Evolutionary conservation across 139 green algal genomes (phyloP), one percentile per base, ranked within the genome.

Genomic region (Limnomonas spitsbergensis): DNA sequence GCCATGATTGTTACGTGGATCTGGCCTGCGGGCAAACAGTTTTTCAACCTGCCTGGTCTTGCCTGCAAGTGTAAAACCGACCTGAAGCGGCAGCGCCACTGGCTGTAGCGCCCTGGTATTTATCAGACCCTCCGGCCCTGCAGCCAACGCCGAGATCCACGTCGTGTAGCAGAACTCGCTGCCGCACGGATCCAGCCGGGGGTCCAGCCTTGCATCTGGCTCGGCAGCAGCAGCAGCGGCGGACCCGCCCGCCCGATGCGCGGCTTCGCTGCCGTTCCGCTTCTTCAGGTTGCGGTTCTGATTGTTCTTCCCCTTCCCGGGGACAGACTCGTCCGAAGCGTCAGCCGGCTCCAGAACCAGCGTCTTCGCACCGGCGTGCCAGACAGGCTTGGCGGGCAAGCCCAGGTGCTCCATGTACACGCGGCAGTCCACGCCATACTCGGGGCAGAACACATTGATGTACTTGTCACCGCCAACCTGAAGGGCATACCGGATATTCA

Each of bases 361-460:
- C 20, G 68, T 74, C 24, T 42, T n/a, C 14, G 68, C 68, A 14
- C 35, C 68, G 4, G 68, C 68, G 4, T 40, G 6, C 68, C 68
- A 74, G 4, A 4, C 4, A 4, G 68, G 4, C 7, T 9, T 40
- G 29, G 9, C 14, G 7, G 68, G 68, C 9, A 74, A 3, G 24
- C 68, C 68, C 36, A 74, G 6, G 68, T n/a, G 36, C 24, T 74
- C 29, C 7, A 32, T 47, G 36, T 47, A 9, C 4, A 74, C 24
- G 68, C 68, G 68, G 4, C 40, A 14, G 38, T 79, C 74, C 3
- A 79, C 26, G 4, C 93, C 93, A 52, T 92, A 88, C 35, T 88
- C 82, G 2, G 91, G 86, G 1, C 98, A 66, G 82, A 92, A 98
- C 6, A 89, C 83, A 32, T 79, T 85, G 67, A 97, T 89, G 85